A percentile compares a stretch with the other conserved stretches of the same genome.
phyloP scores from a whole-genome alignment of 2,329 filamentous ascomycete species.

The Colletotrichum sp. region DNA sequence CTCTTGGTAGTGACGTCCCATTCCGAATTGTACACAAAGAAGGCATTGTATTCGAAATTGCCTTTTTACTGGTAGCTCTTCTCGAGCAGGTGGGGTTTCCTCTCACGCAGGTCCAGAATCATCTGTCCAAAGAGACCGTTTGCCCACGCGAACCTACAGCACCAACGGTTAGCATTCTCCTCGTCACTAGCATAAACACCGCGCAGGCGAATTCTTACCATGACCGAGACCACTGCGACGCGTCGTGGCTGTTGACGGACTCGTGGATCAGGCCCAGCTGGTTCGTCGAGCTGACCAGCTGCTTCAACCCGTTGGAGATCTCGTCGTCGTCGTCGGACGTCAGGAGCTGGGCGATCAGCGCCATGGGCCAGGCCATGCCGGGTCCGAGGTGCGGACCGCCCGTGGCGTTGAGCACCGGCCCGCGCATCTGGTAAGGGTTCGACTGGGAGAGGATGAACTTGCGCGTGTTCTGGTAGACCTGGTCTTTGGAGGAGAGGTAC shows the following conservation, averaged over 20 bases:
- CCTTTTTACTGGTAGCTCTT: conserved; percentile 51
- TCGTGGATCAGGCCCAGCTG: conserved; percentile 83
- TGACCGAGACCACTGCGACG: conserved; percentile 46
- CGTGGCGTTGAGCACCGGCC: conserved; percentile 55
- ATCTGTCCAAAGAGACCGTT: conserved; percentile 89
- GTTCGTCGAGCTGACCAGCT: conserved; percentile 72
- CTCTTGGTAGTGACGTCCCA: neutral
- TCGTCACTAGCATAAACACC: rapidly evolving
- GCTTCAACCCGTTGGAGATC: conserved; percentile 68
- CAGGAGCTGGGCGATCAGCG: conserved; percentile 78
- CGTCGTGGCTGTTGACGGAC: conserved; percentile 71
- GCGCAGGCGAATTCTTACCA: conserved; percentile 37
- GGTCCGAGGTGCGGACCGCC: conserved; percentile 62
- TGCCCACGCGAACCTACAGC: conserved; percentile 83
- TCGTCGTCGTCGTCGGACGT: conserved; percentile 78
- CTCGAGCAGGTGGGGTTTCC: conserved; percentile 71
- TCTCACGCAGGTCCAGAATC: conserved; percentile 74
- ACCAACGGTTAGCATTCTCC: neutral
- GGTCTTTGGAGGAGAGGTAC: conserved; percentile 61
- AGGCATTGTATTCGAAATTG: neutral
- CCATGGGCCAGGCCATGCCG: conserved; percentile 88
- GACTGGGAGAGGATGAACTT: conserved; percentile 73
- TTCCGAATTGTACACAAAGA: neutral
- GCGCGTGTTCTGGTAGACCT: conserved; percentile 75
- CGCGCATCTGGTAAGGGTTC: conserved; percentile 75